Percentiles rank a stretch among this genome's conserved stretches.
These are phyloP conservation scores for Erigeron canadensis DNA, from an alignment of 129 eudicot genomes.

Conservation along the genomic window DNA sequence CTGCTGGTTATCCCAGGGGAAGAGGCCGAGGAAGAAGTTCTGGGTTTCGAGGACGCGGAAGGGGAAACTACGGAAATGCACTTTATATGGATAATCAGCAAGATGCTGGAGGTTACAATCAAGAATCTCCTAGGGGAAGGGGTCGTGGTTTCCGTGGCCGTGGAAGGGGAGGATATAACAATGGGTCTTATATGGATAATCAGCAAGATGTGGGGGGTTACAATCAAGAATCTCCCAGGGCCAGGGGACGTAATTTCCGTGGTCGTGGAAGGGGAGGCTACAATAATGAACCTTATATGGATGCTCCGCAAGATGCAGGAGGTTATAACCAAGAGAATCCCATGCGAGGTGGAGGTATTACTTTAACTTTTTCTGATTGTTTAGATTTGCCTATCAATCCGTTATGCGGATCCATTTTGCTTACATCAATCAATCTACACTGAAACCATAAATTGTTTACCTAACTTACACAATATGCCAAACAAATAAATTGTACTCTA, in stretches of 20 bases:
- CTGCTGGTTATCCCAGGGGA: conserved; percentile 72
- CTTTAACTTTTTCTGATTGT: neutral
- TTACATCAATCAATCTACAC: neutral
- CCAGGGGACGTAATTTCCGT: conserved; percentile 70
- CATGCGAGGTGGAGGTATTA: conserved; percentile 44
- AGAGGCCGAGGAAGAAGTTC: conserved; percentile 92
- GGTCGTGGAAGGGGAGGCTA: conserved; percentile 91
- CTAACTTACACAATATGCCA: neutral
- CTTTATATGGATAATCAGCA: conserved; percentile 62
- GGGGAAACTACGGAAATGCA: conserved; percentile 64
- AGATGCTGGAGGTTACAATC: conserved; percentile 68
- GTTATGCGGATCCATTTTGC: neutral
- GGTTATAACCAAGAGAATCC: conserved; percentile 73
- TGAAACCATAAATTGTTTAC: neutral
- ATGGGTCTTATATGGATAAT: conserved; percentile 56
- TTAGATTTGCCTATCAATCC: neutral
- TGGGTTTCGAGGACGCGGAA: conserved; percentile 77
- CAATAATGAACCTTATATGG: conserved; percentile 52
- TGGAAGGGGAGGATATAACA: conserved; percentile 80
- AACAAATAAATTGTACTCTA: too few relatives aligned
- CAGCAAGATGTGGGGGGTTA: conserved; percentile 73
- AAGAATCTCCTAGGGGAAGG: conserved; percentile 72
- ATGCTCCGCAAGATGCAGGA: conserved; percentile 59
- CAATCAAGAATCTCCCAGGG: conserved; percentile 73
- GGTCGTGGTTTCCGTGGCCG: conserved; percentile 83